These are phyloP conservation scores for Hymenoscyphus linearis DNA, from an alignment of 2,329 filamentous ascomycete genomes.

Conservation along the genomic window DNA sequence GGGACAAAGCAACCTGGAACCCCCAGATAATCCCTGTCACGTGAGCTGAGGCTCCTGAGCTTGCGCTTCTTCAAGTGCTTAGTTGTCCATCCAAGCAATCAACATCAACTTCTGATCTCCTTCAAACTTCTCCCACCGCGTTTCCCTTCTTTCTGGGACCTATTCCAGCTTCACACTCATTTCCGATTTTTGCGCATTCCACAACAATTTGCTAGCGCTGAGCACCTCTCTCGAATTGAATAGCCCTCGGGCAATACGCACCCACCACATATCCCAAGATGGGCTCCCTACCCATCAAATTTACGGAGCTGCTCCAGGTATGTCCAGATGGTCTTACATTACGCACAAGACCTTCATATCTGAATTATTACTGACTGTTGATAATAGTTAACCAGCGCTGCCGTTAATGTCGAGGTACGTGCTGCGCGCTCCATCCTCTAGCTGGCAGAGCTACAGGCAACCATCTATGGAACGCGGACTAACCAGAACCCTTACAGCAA, in stretches of 20 bases:
- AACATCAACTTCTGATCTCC: conserved; percentile 10
- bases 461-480: conserved; percentile 17
- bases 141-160: conserved; percentile 20
- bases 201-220: conserved; percentile 22
- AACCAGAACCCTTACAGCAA: conserved; percentile 43
- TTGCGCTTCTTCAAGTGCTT: conserved; percentile 5
- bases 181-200: conserved; percentile 11
- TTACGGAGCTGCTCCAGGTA: conserved; percentile 83
- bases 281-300: conserved; percentile 74
- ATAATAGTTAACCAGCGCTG: conserved; percentile 45
- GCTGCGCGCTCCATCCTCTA: conserved; percentile 13
- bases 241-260: conserved; percentile 25
- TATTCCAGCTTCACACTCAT: conserved; percentile 21
- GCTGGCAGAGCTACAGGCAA: conserved; percentile 23
- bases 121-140: conserved; percentile 6
- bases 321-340: conserved; percentile 80
- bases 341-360: conserved; percentile 60
- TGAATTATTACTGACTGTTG: conserved; percentile 34
- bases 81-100: conserved; percentile 14
- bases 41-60: background rate
- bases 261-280: conserved; percentile 37
- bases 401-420: conserved; percentile 50
- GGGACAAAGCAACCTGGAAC: background rate
- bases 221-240: conserved; percentile 21
- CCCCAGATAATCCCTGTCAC: background rate